These are phyloP conservation scores for Pseudopithomyces maydicus DNA, from an alignment of 2,329 filamentous ascomycete genomes.

Conservation along the genomic window DNA sequence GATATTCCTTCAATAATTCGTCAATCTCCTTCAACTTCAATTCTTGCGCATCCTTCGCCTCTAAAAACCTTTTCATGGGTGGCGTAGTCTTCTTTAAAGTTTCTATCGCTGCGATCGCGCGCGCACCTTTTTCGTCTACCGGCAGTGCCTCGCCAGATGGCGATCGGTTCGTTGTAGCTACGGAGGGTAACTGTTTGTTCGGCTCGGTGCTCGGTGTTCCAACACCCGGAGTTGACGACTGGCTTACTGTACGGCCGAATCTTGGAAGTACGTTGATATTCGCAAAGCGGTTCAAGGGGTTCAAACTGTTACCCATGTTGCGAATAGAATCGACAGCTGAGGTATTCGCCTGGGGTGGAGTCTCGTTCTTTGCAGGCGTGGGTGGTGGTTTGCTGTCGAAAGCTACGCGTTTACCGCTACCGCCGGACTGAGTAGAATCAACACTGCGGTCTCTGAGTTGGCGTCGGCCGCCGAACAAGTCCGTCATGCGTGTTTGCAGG, in stretches of 20 bases:
- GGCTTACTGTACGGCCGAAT: conserved; percentile 66
- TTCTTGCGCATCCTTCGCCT: conserved; percentile 52
- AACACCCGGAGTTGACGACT: conserved; percentile 47
- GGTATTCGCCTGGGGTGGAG: conserved; percentile 42
- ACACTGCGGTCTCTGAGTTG: conserved; percentile 71
- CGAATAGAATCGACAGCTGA: conserved; percentile 81
- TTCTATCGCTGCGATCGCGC: conserved; percentile 52
- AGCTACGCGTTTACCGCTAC: conserved; percentile 65
- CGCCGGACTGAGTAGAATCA: conserved; percentile 71
- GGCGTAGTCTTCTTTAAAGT: conserved; percentile 51
- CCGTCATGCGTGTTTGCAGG: conserved; percentile 66
- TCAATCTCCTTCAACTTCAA: conserved; percentile 55
- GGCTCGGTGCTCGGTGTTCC: conserved; percentile 45
- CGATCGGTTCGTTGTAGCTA: conserved; percentile 20
- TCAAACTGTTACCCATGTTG: conserved; percentile 78
- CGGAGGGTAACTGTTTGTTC: conserved; percentile 32
- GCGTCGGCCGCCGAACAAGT: conserved; percentile 71
- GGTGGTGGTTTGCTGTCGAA: conserved; percentile 47
- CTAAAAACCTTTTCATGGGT: conserved; percentile 54
- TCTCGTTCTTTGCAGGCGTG: conserved; percentile 29
- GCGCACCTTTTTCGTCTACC: conserved; percentile 40
- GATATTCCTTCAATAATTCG: conserved; percentile 51
- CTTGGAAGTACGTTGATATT: conserved; percentile 75
- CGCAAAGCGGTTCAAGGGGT: conserved; percentile 79
- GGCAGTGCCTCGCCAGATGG: conserved; percentile 25